Evolutionary conservation across 257 asterid species (phyloP), one percentile per base, ranked within the genome.

Genomic region (Datura wrightii): DNA sequence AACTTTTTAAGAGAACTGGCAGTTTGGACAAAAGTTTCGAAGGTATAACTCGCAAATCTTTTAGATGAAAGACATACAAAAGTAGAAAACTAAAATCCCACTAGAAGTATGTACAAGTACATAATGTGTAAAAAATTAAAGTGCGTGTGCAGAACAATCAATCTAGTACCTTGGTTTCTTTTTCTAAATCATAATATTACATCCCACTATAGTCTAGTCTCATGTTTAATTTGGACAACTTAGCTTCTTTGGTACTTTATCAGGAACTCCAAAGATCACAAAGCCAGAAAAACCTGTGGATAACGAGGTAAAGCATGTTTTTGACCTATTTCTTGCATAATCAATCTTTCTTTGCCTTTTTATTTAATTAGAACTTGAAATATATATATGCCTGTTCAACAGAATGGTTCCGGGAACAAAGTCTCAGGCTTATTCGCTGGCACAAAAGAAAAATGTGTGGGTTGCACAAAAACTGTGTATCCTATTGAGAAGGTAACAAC

Each of bases 1-100:
- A 92, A 89, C 91, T 93, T 41, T 90, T 91, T 89, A 93, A 94
- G 89, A 91, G 93, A 88, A 94, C 98, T 19, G 98, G 97, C 87
- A 94, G 96, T 91, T 93, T 92, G 3, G 92, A 91, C 8, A 94
- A 93, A 86, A 94, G 97, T 83, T 91, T 93, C 50, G 97, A 92
- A 83, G 97, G 98, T 63, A 63, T 63, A 31, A 63, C 71, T 31
- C 62, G 3, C 10, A 62, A 4, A 62, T 5, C 0, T 8, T 60
- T 60, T 60, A 24, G 14, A 59, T 18, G 15, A 5, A 55, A 14
- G 62, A 55, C 16, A n/a, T 8, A 59, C 66, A 59, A 18, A 58
- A n/a, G 4, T 5, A 56, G 9, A 56, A 56, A 56, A 18, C 31
- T 0, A 24, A 24, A 24, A 24, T 24, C 31, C 31, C 31, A 24